A percentile compares a stretch with the other conserved stretches of the same genome.
phyloP scores from a whole-genome alignment of 2,329 filamentous ascomycete genomes.

The Clathrospora elynae region DNA sequence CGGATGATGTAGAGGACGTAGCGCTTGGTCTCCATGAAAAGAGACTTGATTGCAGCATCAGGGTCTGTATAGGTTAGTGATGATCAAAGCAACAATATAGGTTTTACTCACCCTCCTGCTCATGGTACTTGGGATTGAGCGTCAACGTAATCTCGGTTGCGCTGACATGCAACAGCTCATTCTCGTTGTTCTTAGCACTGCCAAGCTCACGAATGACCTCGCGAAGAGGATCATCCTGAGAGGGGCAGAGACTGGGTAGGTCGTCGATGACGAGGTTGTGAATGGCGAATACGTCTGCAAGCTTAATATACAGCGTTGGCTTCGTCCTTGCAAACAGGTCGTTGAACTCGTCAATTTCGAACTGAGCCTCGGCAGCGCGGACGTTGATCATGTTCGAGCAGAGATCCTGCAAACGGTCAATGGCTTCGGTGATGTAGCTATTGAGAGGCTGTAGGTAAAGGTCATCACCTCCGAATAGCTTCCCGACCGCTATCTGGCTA shows the following conservation, averaged over 20 bases:
- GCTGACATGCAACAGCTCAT: slow-evolving; percentile 83
- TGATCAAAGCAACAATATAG: background rate
- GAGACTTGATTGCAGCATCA: slow-evolving; percentile 85
- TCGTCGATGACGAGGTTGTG: slow-evolving; percentile 86
- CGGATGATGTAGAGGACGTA: slow-evolving; percentile 98
- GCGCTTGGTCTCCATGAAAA: slow-evolving; percentile 98
- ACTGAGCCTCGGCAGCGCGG: slow-evolving; percentile 84
- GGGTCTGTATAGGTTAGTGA: slow-evolving; percentile 65
- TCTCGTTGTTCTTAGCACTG: slow-evolving; percentile 95
- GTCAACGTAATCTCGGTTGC: slow-evolving; percentile 90
- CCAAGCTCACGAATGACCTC: slow-evolving; percentile 94
- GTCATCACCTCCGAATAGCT: slow-evolving; percentile 90
- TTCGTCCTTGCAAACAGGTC: slow-evolving; percentile 96
- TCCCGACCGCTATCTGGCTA: slow-evolving; percentile 83
- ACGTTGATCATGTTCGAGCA: slow-evolving; percentile 80
- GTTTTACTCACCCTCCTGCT: slow-evolving; percentile 68
- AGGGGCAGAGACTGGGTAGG: slow-evolving; percentile 75
- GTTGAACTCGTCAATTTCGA: slow-evolving; percentile 98
- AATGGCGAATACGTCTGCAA: slow-evolving; percentile 95
- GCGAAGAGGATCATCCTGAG: slow-evolving; percentile 82
- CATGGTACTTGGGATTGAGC: slow-evolving; percentile 84
- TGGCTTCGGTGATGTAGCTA: slow-evolving; percentile 83
- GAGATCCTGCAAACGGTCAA: slow-evolving; percentile 76
- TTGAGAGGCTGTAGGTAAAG: slow-evolving; percentile 96
- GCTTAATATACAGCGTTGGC: slow-evolving; percentile 98